Evolutionary conservation across 768 basidiomycete genomes (phyloP), one percentile per base, ranked within the genome.

Genomic region (Sporobolomyces phaffii): DNA sequence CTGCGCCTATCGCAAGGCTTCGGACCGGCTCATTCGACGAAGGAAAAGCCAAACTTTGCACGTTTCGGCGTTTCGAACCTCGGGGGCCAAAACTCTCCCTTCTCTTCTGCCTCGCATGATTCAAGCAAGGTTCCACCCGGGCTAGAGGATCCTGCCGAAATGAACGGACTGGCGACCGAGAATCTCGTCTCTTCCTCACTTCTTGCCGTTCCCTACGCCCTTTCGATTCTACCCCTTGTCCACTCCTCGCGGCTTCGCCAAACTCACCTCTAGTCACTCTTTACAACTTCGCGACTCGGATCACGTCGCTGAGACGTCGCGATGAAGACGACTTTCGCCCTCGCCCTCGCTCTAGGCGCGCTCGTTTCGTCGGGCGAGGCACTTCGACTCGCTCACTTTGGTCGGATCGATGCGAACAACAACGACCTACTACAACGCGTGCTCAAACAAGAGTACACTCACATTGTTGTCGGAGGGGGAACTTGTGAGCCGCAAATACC

Each of bases 401-500:
- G 45, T 8, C 47, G 33, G 2, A 17, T 60, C 58, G 58, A 60
- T 34, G 47, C 45, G 8, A 60, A 38, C 34, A 18, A 60, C 47
- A 48, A 60, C 34, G 58, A 49, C 47, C 45, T 60, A 8, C 15
- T 50, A 15, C 48, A 49, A n/a, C 60, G 38, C n/a, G 60, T 61
- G 3, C 24, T 61, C 4, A 61, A 61, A 40, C 40, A 40, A 26
- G 34, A 56, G n/a, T 54, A 36, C 44, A 54, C 62, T 10, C 62
- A 62, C 26, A 43, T 62, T 24, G 52, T 62, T 15, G 62, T 62
- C 33, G 62, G 62, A 9, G 62, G 62, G 1, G 52, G 62, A 28
- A 62, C 41, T 26, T 44, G 60, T 61, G 5, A 41, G 60, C 52
- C 28, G 5, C 20, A 22, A 11, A 11, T n/a, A 24, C 33, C 17